Base-by-base conservation (phyloP, 2,329 filamentous ascomycete species). In the Knufia petricola region DNA sequence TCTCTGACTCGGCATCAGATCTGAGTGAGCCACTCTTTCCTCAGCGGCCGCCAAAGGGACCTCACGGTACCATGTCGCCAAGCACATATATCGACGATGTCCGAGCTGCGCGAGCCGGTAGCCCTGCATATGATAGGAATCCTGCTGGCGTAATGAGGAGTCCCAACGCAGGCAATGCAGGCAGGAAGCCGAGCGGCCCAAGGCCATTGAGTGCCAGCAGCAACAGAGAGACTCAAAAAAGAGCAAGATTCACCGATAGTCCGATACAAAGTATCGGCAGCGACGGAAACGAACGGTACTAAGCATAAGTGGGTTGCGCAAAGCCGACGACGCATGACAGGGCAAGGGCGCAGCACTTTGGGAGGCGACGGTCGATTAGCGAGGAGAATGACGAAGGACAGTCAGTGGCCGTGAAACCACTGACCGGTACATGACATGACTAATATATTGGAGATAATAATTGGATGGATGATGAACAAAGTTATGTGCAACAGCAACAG, bases 11-110 rank as follows among this genome's bases (percentile, higher is more conserved):
- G 3, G 24, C n/a, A 3, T 28, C 20, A 10, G 44, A 47, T 19
- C 32, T 38, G 6, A 37, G 78, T 19, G 78, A 76, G 0, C 78
- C 79, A 4, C 64, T 82, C 39, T 65, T 82, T 19, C 78, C 79
- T 12, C 70, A 72, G 39, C 67, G 69, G 30, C 65, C 69, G 7
- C 63, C 64, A 21, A 73, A 69, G 55, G 40, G 58, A 20, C 47
- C 53, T 19, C 42, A 32, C 12, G 30, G 7, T 12, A 46, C 42
- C 15, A 57, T 58, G 52, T 58, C 52, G 20, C 57, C 54, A 17
- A 56, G 61, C 46, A 62, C 60, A 4, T 67, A 70, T 55, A 60
- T 60, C 37, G 67, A 70, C 50, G 68, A 69, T 49, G 62, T 68
- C 51, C 61, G 61, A 50, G 65, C 66, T 51, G 61, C 64, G 53